Percentiles rank a stretch among this genome's conserved stretches.
Conservation (phyloP, 768 basidiomycete genomes). For the Xerocomellus chrysenteron region DNA sequence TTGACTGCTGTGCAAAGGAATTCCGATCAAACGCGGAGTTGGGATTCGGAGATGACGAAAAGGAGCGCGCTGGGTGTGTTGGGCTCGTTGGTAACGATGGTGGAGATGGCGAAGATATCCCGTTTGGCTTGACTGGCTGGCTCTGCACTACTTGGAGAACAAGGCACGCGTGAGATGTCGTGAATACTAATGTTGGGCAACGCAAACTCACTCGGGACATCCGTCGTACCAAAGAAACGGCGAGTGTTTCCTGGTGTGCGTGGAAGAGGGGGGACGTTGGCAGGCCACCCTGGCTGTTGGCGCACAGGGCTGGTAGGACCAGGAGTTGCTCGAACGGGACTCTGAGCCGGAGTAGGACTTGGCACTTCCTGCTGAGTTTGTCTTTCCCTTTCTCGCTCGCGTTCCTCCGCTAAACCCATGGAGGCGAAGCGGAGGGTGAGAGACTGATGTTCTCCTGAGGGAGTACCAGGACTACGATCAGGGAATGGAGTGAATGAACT, state of each 20-base stretch:
- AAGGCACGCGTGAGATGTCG: constrained; percentile 5
- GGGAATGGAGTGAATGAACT: constrained; percentile 7
- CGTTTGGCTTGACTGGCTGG: constrained; percentile 11
- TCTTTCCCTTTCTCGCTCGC: constrained; percentile 14
- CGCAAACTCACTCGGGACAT: constrained; percentile 13
- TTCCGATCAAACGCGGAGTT: constrained; percentile 24
- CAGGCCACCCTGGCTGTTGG: constrained; percentile 21
- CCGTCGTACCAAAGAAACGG: constrained; percentile 12
- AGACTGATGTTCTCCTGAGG: constrained; percentile 21
- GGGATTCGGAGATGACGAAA: constrained; percentile 21
- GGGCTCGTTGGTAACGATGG: constrained; percentile 26
- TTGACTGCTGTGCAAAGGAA: constrained; percentile 10
- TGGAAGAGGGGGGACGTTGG: constrained; percentile 31
- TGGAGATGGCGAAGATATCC: constrained; percentile 8
- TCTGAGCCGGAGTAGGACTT: constrained; percentile 7
- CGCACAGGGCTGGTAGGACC: constrained; percentile 15
- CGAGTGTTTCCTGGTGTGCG: constrained; percentile 21
- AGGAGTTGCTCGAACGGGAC: constrained; percentile 7
- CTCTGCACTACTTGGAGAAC: background rate
- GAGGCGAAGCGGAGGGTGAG: constrained; percentile 36
- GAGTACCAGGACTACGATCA: constrained; percentile 5
- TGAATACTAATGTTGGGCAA: background rate
- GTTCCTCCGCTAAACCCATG: constrained; percentile 24
- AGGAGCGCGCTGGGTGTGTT: constrained; percentile 11
- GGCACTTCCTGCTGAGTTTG: constrained; percentile 9